Base-by-base conservation (phyloP, 495 filamentous ascomycete genomes). In the Rhypophila decipiens region DNA sequence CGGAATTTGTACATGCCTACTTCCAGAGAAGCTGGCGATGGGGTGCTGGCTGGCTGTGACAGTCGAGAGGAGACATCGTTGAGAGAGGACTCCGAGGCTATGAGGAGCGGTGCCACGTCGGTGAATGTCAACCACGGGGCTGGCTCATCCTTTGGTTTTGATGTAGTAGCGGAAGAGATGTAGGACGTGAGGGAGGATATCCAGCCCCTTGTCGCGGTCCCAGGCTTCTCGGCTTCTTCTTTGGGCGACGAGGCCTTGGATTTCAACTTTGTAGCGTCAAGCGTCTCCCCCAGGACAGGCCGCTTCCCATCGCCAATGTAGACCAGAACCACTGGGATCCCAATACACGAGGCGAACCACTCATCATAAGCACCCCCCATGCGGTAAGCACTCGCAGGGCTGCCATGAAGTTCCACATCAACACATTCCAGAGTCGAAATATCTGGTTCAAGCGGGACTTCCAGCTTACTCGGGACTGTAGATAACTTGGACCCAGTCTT, bases 1-100 rank as follows among this genome's bases (percentile, higher is more conserved):
- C 91, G 78, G 65, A 95, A 90, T 58, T 90, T 93, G 10, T 80
- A 83, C 56, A 87, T 76, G 52, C 85, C 82, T 71, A 89, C 79
- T n/a, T 69, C 52, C 24, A 74, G 59, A 2, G 68, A 75, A 1
- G 63, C 70, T 0, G 74, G 66, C n/a, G n/a, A n/a, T n/a, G n/a
- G n/a, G n/a, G n/a, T n/a, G n/a, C n/a, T n/a, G n/a, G n/a, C n/a
- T n/a, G n/a, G n/a, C n/a, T n/a, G n/a, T n/a, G n/a, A n/a, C 3
- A 94, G 59, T 1, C 87, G 78, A 3, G 62, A 54, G 18, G 75
- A 78, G 37, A 95, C 79, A 48, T 87, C 71, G 8, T 70, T 61
- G 9, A 91, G 70, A 1, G 88, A 95, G 0, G 79, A 73, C 47
- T 81, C 74, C 3, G 85, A 86, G 12, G 84, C 75, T 5, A 97